These are phyloP conservation scores for Berkeleyomyces basicola DNA, from an alignment of 2,329 filamentous ascomycete species.

Conservation along the genomic window DNA sequence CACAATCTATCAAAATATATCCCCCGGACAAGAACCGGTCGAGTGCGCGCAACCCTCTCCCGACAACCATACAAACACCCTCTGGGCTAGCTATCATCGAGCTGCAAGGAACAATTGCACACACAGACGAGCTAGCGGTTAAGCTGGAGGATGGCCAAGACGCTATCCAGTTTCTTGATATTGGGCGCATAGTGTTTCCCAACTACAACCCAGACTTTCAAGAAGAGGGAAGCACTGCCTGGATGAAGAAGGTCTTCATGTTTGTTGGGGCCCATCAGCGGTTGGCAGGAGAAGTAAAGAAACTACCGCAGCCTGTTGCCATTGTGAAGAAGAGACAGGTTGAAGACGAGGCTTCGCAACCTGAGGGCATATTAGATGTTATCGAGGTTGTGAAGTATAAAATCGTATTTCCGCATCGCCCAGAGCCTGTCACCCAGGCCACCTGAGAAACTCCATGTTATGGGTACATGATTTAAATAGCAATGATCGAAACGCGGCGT, in stretches of 20 bases:
- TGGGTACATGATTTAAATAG: not conserved
- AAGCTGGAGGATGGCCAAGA: slow-evolving; percentile 15
- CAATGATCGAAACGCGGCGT: not conserved
- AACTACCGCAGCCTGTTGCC: slow-evolving; percentile 60
- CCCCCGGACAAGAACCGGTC: slow-evolving; percentile 19
- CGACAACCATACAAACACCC: slow-evolving; percentile 72
- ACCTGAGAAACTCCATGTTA: not conserved
- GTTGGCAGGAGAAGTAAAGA: slow-evolving; percentile 79
- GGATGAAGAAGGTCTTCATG: slow-evolving; percentile 83
- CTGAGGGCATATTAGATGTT: slow-evolving; percentile 50
- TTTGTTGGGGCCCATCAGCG: slow-evolving; percentile 82
- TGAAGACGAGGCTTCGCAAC: slow-evolving; percentile 24
- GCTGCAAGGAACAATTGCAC: slow-evolving; percentile 77
- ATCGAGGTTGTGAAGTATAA: slow-evolving; percentile 79
- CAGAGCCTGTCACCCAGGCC: slow-evolving; percentile 56
- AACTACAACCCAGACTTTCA: slow-evolving; percentile 42
- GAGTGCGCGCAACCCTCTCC: slow-evolving; percentile 40
- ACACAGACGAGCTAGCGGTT: slow-evolving; percentile 30
- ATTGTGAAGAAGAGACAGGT: slow-evolving; percentile 47
- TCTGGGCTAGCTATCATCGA: slow-evolving; percentile 80
- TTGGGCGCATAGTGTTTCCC: slow-evolving; percentile 67
- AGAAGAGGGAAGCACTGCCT: slow-evolving; percentile 41
- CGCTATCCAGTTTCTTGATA: slow-evolving; percentile 24
- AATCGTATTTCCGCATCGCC: slow-evolving; percentile 65
- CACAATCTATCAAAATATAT: slow-evolving; percentile 23